A percentile compares a stretch with the other conserved stretches of the same genome.
Conservation (phyloP, 192 early-diverging fungal genomes). For the Backusella australiensis region DNA sequence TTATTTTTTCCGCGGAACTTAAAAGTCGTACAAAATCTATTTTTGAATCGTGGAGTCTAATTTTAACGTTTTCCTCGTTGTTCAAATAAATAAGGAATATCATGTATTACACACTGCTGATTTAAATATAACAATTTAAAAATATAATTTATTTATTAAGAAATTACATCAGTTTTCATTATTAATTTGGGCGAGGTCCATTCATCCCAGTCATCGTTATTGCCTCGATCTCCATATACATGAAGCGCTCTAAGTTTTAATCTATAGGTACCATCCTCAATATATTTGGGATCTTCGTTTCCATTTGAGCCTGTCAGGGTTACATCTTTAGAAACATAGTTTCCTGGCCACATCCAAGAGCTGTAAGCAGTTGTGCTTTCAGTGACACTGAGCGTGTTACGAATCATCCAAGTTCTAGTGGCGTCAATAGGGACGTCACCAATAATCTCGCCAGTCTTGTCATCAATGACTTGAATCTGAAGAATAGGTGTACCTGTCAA, state of each 20-base stretch:
- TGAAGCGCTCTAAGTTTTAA: constrained; percentile 19
- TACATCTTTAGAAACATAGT: constrained; percentile 21
- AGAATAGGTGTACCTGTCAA: constrained; percentile 22
- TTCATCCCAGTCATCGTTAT: constrained; percentile 18
- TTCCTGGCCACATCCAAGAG: constrained; percentile 22
- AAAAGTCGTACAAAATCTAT: constrained; percentile 7
- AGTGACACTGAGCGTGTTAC: background rate
- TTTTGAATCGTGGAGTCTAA: constrained; percentile 6
- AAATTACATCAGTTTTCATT: constrained; percentile 7
- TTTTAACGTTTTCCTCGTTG: background rate
- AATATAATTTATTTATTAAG: background rate
- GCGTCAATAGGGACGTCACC: constrained; percentile 25
- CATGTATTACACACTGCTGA: background rate
- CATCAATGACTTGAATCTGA: constrained; percentile 21
- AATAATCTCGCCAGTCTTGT: background rate
- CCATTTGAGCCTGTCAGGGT: constrained; percentile 15
- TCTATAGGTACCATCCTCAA: constrained; percentile 16
- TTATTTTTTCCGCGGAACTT: constrained; percentile 7
- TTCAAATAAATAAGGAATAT: background rate
- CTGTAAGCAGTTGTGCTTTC: constrained; percentile 14
- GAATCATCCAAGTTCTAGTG: constrained; percentile 13
- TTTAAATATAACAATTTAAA: constrained; percentile 6
- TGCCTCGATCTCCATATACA: constrained; percentile 21
- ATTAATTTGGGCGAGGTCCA: constrained; percentile 21
- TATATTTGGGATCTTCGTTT: background rate